Percentiles rank a stretch among this genome's conserved stretches.
Conservation (phyloP, 208 protist species). For the Leishmania arabica region DNA sequence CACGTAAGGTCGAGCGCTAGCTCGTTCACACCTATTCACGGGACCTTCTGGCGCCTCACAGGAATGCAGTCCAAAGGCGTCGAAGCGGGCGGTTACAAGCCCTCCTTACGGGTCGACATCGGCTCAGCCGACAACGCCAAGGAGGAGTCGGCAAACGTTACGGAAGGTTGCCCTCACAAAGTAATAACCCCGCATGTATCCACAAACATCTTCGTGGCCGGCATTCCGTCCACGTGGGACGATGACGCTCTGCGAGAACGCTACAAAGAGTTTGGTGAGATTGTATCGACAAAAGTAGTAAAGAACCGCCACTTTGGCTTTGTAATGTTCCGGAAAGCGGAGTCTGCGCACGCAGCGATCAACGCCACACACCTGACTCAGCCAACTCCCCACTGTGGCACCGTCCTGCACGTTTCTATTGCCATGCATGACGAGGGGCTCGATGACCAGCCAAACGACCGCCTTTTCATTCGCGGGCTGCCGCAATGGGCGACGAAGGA, state of each 20-base stretch:
- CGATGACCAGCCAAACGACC: conserved; percentile 85
- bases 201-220: conserved; percentile 91
- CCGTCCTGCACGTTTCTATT: conserved; percentile 83
- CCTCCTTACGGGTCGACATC: conserved; percentile 71
- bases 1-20: not conserved
- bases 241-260: conserved; percentile 66
- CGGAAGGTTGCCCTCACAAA: conserved; percentile 43
- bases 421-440: conserved; percentile 93
- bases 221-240: conserved; percentile 79
- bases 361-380: conserved; percentile 81
- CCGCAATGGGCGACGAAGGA: conserved; percentile 90
- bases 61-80: conserved; percentile 19
- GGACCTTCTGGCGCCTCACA: not conserved
- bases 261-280: conserved; percentile 81
- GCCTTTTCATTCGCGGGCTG: conserved; percentile 86
- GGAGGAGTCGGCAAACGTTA: conserved; percentile 13
- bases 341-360: conserved; percentile 85
- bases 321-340: conserved; percentile 86
- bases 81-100: conserved; percentile 54
- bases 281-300: conserved; percentile 87
- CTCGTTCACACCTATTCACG: not conserved
- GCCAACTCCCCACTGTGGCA: conserved; percentile 50
- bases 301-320: conserved; percentile 86
- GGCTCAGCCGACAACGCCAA: conserved; percentile 31
- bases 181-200: conserved; percentile 75